Conservation (phyloP, 2,329 filamentous ascomycete genomes). For the Lachnellula cervina region DNA sequence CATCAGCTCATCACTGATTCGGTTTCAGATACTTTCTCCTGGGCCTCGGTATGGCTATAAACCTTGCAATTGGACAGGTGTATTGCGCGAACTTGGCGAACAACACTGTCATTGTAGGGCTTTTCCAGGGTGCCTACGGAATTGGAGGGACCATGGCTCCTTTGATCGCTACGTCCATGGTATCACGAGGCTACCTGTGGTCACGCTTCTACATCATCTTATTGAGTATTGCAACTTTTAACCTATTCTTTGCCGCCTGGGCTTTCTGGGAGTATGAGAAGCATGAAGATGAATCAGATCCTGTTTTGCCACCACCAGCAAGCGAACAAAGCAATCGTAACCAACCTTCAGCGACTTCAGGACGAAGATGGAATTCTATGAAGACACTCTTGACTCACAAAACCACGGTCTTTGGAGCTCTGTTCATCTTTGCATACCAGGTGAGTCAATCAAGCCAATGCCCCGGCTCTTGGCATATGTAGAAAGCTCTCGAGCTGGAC, state of each 20-base stretch:
- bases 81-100: conserved; percentile 50
- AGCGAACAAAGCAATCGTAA: conserved; percentile 27
- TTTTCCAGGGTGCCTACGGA: conserved; percentile 62
- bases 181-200: conserved; percentile 61
- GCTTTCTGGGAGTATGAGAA: conserved; percentile 64
- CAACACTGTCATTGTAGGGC: conserved; percentile 50
- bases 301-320: conserved; percentile 38
- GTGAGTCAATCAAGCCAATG: neutral
- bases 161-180: conserved; percentile 63
- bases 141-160: conserved; percentile 61
- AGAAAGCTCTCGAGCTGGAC: no score
- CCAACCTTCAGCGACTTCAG: neutral
- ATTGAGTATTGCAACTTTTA: conserved; percentile 52
- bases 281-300: conserved; percentile 63
- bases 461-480: no score
- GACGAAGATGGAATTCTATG: conserved; percentile 29
- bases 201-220: conserved; percentile 66
- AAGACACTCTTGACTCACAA: conserved; percentile 35
- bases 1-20: neutral
- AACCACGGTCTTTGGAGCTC: conserved; percentile 61
- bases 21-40: conserved; percentile 54
- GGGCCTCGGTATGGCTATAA: conserved; percentile 51
- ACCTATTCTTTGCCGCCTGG: conserved; percentile 53
- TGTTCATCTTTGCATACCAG: conserved; percentile 81
- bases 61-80: conserved; percentile 52